phyloP scores from a whole-genome alignment of 2,329 filamentous ascomycete genomes.

The Truncatella angustata region DNA sequence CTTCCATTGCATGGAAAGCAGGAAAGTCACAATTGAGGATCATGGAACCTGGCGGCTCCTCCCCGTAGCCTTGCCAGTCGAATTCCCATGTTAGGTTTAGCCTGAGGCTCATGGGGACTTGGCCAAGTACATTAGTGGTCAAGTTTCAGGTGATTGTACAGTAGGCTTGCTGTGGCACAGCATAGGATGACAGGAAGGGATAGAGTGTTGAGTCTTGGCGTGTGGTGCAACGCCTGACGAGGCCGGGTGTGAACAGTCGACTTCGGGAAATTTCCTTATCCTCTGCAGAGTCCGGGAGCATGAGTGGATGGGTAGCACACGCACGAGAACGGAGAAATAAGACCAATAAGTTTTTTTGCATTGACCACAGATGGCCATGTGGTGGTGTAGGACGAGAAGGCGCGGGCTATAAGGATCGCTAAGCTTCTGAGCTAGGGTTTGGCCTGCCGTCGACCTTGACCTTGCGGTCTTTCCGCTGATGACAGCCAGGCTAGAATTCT shows the following conservation, averaged over 20 bases:
- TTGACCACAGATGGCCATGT: slow-evolving; percentile 26
- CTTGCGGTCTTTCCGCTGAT: too few species aligned
- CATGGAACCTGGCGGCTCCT: slow-evolving; percentile 18
- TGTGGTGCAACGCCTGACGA: slow-evolving; percentile 24
- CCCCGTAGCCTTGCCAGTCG: slow-evolving; percentile 18
- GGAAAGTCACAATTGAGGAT: background rate
- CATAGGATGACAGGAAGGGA: slow-evolving; percentile 30
- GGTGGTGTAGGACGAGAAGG: slow-evolving; percentile 25
- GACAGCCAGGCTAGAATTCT: too few species aligned
- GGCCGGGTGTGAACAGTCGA: slow-evolving; percentile 33
- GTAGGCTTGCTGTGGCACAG: slow-evolving; percentile 27
- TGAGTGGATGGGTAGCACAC: slow-evolving; percentile 26
- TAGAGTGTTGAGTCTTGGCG: slow-evolving; percentile 14
- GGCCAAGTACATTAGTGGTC: slow-evolving; percentile 18
- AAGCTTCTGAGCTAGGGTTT: background rate
- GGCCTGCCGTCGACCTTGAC: too few species aligned
- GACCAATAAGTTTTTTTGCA: slow-evolving; percentile 20
- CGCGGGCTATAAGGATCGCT: background rate
- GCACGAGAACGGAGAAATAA: slow-evolving; percentile 29
- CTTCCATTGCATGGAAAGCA: slow-evolving; percentile 1
- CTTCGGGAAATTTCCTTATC: slow-evolving; percentile 31
- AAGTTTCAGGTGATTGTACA: slow-evolving; percentile 32
- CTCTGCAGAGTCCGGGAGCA: slow-evolving; percentile 27
- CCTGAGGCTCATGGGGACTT: slow-evolving; percentile 18
- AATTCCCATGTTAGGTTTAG: slow-evolving; percentile 18